phyloP scores from a whole-genome alignment of 306 rosid genomes.

The Hippophae rhamnoides region DNA sequence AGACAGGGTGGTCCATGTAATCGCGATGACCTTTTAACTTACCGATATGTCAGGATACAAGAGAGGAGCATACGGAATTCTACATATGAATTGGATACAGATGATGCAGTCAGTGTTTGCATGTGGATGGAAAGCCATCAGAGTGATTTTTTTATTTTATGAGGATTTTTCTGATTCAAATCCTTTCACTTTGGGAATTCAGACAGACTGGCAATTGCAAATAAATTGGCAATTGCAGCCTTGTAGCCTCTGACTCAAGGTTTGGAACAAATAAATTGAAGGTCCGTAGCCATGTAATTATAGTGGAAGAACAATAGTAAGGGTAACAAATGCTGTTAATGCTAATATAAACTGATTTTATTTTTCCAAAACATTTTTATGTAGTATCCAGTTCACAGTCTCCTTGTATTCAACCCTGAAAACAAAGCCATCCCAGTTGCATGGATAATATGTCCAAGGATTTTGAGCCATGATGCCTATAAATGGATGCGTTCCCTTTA shows the following conservation, averaged over 20 bases:
- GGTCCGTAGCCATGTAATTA: constrained; percentile 34
- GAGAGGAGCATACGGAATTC: constrained; percentile 84
- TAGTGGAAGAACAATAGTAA: too few relatives aligned
- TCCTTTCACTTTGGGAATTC: constrained; percentile 76
- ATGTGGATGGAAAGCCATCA: constrained; percentile 83
- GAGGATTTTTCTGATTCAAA: constrained; percentile 72
- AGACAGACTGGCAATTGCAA: constrained; percentile 92
- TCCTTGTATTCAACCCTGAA: constrained; percentile 84
- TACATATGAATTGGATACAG: constrained; percentile 61
- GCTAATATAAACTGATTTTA: constrained; percentile 24
- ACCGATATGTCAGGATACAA: constrained; percentile 70
- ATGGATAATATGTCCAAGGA: constrained; percentile 71
- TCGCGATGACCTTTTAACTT: constrained; percentile 89
- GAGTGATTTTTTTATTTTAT: constrained; percentile 56
- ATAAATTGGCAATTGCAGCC: constrained; percentile 70
- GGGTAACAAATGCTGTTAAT: constrained; percentile 1
- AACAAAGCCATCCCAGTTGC: constrained; percentile 89
- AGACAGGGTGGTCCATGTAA: constrained; percentile 85
- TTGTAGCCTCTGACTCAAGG: constrained; percentile 80
- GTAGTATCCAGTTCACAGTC: constrained; percentile 79
- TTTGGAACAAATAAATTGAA: constrained; percentile 77
- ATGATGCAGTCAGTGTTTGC: constrained; percentile 61
- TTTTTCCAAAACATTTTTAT: constrained; percentile 23
- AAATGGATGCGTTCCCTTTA: constrained; percentile 94
- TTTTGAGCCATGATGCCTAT: constrained; percentile 47